Percentiles rank a stretch among this genome's conserved stretches.
Conservation (phyloP, 2,329 filamentous ascomycete species). For the Leptographium radiaticola region DNA sequence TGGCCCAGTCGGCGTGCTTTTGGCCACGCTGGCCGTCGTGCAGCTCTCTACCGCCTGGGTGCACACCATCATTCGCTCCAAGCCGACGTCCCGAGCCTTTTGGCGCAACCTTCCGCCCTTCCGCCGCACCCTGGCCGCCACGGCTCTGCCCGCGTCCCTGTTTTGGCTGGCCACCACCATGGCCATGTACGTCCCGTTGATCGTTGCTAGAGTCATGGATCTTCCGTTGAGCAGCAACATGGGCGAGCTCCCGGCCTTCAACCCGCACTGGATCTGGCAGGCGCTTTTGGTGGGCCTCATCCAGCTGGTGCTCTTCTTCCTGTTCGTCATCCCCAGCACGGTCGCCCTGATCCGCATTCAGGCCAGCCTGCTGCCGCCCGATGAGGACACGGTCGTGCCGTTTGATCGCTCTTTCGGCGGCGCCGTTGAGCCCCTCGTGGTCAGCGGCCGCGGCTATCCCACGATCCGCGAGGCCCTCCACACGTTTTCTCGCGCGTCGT, state of each 20-base stretch:
- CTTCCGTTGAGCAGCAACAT: conserved; percentile 27
- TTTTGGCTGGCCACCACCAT: conserved; percentile 46
- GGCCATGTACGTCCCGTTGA: conserved; percentile 31
- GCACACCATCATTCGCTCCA: conserved; percentile 63
- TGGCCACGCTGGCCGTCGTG: conserved; percentile 48
- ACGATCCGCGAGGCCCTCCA: conserved; percentile 66
- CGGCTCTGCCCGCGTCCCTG: conserved; percentile 53
- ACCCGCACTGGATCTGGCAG: conserved; percentile 32
- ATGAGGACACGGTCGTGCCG: conserved; percentile 71
- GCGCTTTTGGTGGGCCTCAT: conserved; percentile 29
- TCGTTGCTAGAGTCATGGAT: conserved; percentile 32
- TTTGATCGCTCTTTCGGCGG: conserved; percentile 82
- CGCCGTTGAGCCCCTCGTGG: conserved; percentile 58
- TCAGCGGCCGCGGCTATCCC: conserved; percentile 60
- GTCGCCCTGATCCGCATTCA: conserved; percentile 74
- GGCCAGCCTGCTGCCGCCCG: conserved; percentile 70
- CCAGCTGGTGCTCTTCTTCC: conserved; percentile 36
- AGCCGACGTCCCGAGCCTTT: conserved; percentile 48
- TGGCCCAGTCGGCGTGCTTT: conserved; percentile 27
- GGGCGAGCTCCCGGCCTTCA: conserved; percentile 22
- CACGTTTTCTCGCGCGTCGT: conserved; percentile 60
- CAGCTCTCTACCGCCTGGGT: conserved; percentile 70
- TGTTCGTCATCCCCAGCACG: conserved; percentile 61
- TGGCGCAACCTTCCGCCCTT: conserved; percentile 57
- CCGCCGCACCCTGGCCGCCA: conserved; percentile 50